These are phyloP conservation scores for Diospyros kaki DNA, from an alignment of 148 eudicot species.

Conservation along the genomic window DNA sequence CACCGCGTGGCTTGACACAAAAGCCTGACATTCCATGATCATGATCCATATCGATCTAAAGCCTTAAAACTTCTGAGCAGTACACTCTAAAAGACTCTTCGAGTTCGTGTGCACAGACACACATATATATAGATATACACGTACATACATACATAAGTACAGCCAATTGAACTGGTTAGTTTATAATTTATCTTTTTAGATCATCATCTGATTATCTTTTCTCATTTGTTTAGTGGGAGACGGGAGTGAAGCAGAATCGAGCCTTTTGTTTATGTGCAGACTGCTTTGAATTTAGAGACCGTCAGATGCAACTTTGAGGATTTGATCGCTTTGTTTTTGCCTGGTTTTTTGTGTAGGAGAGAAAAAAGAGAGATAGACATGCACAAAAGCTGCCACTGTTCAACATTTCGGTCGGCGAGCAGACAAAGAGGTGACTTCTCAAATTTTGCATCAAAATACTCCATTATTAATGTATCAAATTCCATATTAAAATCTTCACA, in stretches of 20 bases:
- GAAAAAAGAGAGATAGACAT: constrained; percentile 31
- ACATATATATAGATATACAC: background rate
- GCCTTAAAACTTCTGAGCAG: background rate
- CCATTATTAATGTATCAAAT: background rate
- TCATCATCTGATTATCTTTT: background rate
- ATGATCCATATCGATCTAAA: constrained; percentile 38
- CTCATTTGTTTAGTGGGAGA: background rate
- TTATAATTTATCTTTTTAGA: background rate
- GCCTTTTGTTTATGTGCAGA: constrained; percentile 17
- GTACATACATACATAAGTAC: background rate
- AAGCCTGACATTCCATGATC: constrained; percentile 60
- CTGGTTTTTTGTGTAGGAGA: constrained; percentile 40
- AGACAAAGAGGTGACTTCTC: constrained; percentile 57
- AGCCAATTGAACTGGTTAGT: background rate
- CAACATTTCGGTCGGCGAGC: constrained; percentile 73
- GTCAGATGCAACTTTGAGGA: constrained; percentile 41
- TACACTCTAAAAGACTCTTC: constrained; percentile 3
- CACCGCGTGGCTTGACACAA: constrained; percentile 51
- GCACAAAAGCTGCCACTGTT: constrained; percentile 84
- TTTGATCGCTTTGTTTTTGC: constrained; percentile 35
- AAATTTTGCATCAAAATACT: constrained; percentile 10
- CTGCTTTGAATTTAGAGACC: constrained; percentile 52
- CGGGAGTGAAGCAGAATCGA: constrained; percentile 23
- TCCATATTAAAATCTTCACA: background rate
- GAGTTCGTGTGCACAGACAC: constrained; percentile 11